Percentiles rank a stretch among this genome's conserved stretches.
phyloP scores from a whole-genome alignment of 129 eudicot species.

The Escallonia rubra region DNA sequence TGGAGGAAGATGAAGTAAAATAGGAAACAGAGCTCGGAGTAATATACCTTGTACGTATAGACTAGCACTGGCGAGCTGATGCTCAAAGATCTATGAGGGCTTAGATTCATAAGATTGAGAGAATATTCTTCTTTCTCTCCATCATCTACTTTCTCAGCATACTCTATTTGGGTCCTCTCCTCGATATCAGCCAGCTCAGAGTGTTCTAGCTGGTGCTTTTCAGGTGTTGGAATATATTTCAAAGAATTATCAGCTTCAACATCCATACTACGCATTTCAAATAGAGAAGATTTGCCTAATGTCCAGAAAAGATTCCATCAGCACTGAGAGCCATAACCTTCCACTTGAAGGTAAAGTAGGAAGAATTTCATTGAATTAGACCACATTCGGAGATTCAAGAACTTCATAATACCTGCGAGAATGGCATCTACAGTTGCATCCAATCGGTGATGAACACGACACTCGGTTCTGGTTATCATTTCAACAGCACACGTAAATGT shows the following conservation, averaged over 20 bases:
- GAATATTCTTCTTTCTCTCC: conserved; percentile 27
- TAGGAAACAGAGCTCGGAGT: background rate
- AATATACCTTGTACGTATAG: conserved; percentile 74
- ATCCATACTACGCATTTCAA: conserved; percentile 63
- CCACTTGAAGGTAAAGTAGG: background rate
- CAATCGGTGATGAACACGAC: conserved; percentile 85
- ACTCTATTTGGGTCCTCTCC: conserved; percentile 15
- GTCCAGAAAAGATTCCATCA: conserved; percentile 8
- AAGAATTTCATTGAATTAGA: background rate
- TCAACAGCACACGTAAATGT: conserved; percentile 96
- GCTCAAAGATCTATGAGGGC: conserved; percentile 21
- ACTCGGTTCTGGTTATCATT: conserved; percentile 82
- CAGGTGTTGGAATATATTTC: conserved; percentile 27
- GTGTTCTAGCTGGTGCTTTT: conserved; percentile 23
- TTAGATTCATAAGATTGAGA: conserved; percentile 24
- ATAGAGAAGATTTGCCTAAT: conserved; percentile 55
- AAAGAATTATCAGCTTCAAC: conserved; percentile 39
- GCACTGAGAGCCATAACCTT: background rate
- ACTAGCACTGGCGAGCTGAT: conserved; percentile 46
- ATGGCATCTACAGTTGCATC: conserved; percentile 95
- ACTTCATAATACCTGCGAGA: conserved; percentile 58
- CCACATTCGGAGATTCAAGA: background rate
- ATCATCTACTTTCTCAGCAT: conserved; percentile 13
- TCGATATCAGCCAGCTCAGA: conserved; percentile 20
- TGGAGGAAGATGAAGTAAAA: too few species aligned